Base-by-base conservation (phyloP, 2,329 filamentous ascomycete genomes). In the Xylariaceae sp. region DNA sequence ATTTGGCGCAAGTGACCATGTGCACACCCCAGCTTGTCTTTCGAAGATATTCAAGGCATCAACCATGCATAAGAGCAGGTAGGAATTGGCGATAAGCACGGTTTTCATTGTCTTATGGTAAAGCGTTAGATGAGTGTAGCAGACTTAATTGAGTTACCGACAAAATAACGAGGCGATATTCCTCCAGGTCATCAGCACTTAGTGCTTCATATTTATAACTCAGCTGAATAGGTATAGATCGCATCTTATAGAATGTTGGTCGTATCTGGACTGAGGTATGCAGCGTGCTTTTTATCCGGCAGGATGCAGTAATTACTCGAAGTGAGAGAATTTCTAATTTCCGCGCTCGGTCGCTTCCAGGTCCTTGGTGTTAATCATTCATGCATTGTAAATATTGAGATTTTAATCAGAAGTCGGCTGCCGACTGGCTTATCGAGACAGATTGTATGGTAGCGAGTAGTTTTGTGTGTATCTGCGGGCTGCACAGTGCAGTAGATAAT, bases 1-100 rank as follows among this genome's bases (percentile, higher is more conserved):
- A n/a, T 58, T 46, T 5, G 51, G 51, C 9, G 9, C 41, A 20
- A 58, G 51, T 30, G 46, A 43, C 55, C 55, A 58, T 16, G 24
- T 50, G 55, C 55, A 58, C 13, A 55, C 51, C 21, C 43, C 41
- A 7, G 36, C 39, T 24, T 58, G 51, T 21, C 51, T 50, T 26
- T 58, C 54, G 24, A 57, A 57, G 3, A 57, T 47, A n/a, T 47
- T 54, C 9, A 57, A 27, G 5, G 20, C 50, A 3, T 9, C 21
- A n/a, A 9, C 45, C 9, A 43, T 27, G 30, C 29, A 21, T 2
- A 54, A 30, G 10, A 54, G 37, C 21, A 54, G 20, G 26, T 33
- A 29, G 3, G 21, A 7, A 20, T 42, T 37, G 41, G 37, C 10
- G 10, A 54, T 4, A 13, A 39, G 20, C 27, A 36, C 2, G 20